These are phyloP conservation scores for Colletotrichum tropicale DNA, from an alignment of 2,329 filamentous ascomycete genomes.

Conservation along the genomic window DNA sequence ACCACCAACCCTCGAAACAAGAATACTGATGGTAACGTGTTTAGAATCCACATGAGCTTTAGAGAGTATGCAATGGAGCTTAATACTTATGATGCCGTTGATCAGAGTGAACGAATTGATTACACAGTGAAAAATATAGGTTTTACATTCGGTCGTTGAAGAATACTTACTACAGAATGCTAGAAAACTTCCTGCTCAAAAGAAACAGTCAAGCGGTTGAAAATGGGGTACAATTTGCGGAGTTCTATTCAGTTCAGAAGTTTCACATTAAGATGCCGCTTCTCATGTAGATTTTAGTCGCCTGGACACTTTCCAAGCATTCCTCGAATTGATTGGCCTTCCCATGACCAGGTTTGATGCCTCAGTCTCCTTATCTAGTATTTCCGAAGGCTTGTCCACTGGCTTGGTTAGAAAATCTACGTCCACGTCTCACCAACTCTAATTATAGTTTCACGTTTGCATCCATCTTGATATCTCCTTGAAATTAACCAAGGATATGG, in stretches of 20 bases:
- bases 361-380: not conserved
- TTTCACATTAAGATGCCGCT: not conserved
- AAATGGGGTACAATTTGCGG: not conserved
- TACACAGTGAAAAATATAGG: not conserved
- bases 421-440: not conserved
- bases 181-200: not conserved
- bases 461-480: not conserved
- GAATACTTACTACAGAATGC: not conserved
- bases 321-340: not conserved
- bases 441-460: not conserved
- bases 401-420: not conserved
- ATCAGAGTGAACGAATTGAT: not conserved
- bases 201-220: not conserved
- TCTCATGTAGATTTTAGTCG: not conserved
- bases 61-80: not conserved
- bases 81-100: not conserved
- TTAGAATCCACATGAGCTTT: not conserved
- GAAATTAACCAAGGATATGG: not conserved
- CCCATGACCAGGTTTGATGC: not conserved
- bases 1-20: not conserved
- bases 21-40: not conserved
- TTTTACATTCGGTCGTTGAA: not conserved
- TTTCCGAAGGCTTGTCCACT: not conserved
- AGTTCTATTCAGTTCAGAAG: not conserved
- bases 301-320: not conserved